Evolutionary conservation across 164 flowering plant species (phyloP).

Genomic region (Macadamia tetraphylla): DNA sequence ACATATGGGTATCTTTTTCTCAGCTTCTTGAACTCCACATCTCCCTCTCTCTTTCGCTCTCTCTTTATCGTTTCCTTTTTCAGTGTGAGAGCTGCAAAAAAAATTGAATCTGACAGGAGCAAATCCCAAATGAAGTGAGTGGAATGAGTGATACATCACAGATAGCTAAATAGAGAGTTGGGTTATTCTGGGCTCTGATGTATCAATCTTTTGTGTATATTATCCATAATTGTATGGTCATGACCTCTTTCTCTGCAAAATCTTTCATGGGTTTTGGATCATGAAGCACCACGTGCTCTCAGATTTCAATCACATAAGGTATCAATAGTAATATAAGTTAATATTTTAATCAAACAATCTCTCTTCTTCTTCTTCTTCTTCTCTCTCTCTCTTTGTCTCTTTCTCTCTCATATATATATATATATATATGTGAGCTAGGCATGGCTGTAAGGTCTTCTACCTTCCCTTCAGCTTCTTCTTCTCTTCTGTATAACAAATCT

Average conservation of each 20-base stretch:
- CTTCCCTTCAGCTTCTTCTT: constrained; percentile 10
- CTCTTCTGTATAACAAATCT: background rate
- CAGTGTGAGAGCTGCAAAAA: constrained; percentile 41
- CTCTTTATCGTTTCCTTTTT: constrained; percentile 29
- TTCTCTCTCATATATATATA: no score
- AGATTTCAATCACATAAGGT: constrained; percentile 46
- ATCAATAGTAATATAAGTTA: constrained; percentile 22
- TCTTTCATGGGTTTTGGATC: constrained; percentile 25
- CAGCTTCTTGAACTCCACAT: constrained; percentile 35
- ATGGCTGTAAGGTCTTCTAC: constrained; percentile 1
- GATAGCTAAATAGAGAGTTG: no score
- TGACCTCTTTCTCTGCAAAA: constrained; percentile 23
- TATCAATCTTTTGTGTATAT: constrained; percentile 8
- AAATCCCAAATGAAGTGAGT: constrained; percentile 8
- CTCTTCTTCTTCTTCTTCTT: constrained; percentile 13
- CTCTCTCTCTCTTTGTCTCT: constrained; percentile 15
- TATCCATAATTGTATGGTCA: constrained; percentile 7
- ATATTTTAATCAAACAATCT: constrained; percentile 14
- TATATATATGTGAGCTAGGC: constrained; percentile 2
- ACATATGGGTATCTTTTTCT: constrained; percentile 51
- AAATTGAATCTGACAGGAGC: constrained; percentile 44
- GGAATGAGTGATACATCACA: no score
- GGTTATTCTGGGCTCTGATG: background rate
- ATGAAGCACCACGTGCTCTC: constrained; percentile 59
- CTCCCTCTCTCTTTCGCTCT: constrained; percentile 9